Evolutionary conservation across 2,329 filamentous ascomycete species (phyloP), one percentile per base, ranked within the genome.

Genomic region (Aspergillus intermedius): DNA sequence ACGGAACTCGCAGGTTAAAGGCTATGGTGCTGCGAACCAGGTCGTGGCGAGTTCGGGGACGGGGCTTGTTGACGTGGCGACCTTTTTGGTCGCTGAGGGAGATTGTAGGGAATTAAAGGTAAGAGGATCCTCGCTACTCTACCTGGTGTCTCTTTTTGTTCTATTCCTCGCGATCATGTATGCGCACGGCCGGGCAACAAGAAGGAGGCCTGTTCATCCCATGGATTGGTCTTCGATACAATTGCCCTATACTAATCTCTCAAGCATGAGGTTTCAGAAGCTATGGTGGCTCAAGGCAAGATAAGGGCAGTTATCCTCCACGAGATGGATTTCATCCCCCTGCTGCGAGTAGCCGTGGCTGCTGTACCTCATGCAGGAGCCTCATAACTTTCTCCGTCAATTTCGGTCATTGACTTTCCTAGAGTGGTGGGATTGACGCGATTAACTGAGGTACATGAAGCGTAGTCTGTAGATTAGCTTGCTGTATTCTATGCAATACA

Each of bases 51-150:
- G 78, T 32, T 49, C 75, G 6, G 80, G 83, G 1, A 76, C 85
- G 23, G 89, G 88, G 0, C 85, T 96, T 55, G 84, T 97, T 46
- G 90, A 95, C 63, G 74, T 90, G 41, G 82, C 83, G 25, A 87
- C 84, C 9, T 84, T 98, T 53, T 71, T 95, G 21, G 71, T 97
- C 41, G 69, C 78, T 0, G 76, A 82, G 52, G 67, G 71, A 2
- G 87, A 97, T 67, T 91, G 88, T 54, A 56, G 49, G 21, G 67
- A 64, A 9, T 54, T 74, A 43, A 60, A 61, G 64, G 60, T 62
- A 64, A 68, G 74, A 42, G 34, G 28, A 40, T 39, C 5, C 45
- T 45, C n/a, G 4, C 25, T 30, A 10, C 9, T 12, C 25, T 30
- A 30, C 25, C 23, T 50, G 17, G 42, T 48, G 28, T 5, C 47